Evolutionary conservation across 768 basidiomycete genomes (phyloP).

Genomic region (Russula olivacea): DNA sequence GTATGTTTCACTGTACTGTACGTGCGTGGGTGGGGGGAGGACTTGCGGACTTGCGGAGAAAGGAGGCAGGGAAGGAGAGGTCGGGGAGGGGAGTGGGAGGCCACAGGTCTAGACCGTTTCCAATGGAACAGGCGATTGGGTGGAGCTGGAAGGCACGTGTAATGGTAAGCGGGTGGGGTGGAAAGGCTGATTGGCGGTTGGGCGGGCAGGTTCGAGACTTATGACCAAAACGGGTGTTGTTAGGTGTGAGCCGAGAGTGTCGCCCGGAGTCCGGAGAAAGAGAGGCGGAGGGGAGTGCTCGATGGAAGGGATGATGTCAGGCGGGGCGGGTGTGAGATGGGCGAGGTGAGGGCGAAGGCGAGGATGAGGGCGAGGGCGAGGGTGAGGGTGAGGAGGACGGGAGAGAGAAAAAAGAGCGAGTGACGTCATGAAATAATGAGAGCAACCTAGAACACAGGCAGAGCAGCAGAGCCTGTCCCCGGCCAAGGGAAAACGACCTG

Average conservation of each 20-base stretch:
- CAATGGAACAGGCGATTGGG: constrained; percentile 18
- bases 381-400: not conserved
- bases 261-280: not conserved
- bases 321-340: not conserved
- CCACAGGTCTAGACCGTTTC: constrained; percentile 13
- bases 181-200: constrained; percentile 11
- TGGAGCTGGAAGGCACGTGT: constrained; percentile 19
- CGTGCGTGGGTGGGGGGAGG: constrained; percentile 10
- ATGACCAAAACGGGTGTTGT: not conserved
- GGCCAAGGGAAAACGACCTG: constrained; percentile 7
- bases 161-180: constrained; percentile 3
- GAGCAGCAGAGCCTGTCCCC: not conserved
- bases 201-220: constrained; percentile 16
- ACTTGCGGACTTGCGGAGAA: not conserved
- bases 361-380: not conserved
- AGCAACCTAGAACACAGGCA: constrained; percentile 14
- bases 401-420: not conserved
- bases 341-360: not conserved
- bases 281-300: not conserved
- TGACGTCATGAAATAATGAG: constrained; percentile 17
- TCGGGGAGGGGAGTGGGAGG: not conserved
- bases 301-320: constrained; percentile 7
- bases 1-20: not conserved
- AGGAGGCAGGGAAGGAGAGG: not conserved
- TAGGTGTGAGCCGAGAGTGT: not conserved